Evolutionary conservation across 768 basidiomycete genomes (phyloP), one percentile per base, ranked within the genome.

Genomic region (Calocybe gangraenosa): DNA sequence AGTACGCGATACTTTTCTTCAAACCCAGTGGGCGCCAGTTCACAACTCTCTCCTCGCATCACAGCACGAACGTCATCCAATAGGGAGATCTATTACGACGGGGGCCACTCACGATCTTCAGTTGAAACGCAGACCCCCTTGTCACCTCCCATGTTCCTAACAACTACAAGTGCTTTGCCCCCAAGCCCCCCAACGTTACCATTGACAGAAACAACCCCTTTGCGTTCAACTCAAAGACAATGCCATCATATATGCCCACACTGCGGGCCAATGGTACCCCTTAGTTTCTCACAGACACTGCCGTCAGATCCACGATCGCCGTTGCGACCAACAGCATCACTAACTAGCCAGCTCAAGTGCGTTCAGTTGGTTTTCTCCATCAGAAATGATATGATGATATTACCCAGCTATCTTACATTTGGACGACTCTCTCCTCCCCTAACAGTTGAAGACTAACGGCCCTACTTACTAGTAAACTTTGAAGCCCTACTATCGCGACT

Each of bases 41-140:
- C 32, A 14, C 52, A 25, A 46, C 37, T 41, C 38, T 51, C 30
- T 30, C 40, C 48, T 46, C 53, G 54, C 17, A 56, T 49, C n/a
- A 37, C 54, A 30, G 56, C 65, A 11, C 52, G 54, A 37, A 62
- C 62, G 1, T 63, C 63, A 1, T 47, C 59, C 7, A 56, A 60
- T 58, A 46, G 64, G 9, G 43, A 49, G 13, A 50, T 57, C 0
- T 66, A 65, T 47, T 61, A 63, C 17, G 56, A 44, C 28, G 48
- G 46, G 7, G 38, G 46, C 35, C 46, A 57, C 15, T 43, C 48
- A 10, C 44, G 48, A 37, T 53, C 55, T 23, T 48, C 50, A 18
- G 43, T 44, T 37, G 21, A 36, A 10, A 40, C 47, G 15, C 37
- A 58, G 14, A 48, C 53, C 32, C 48, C 58, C n/a, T 37, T 55